These are phyloP conservation scores for Penicillium polonicum DNA, from an alignment of 2,329 filamentous ascomycete species.

Conservation along the genomic window DNA sequence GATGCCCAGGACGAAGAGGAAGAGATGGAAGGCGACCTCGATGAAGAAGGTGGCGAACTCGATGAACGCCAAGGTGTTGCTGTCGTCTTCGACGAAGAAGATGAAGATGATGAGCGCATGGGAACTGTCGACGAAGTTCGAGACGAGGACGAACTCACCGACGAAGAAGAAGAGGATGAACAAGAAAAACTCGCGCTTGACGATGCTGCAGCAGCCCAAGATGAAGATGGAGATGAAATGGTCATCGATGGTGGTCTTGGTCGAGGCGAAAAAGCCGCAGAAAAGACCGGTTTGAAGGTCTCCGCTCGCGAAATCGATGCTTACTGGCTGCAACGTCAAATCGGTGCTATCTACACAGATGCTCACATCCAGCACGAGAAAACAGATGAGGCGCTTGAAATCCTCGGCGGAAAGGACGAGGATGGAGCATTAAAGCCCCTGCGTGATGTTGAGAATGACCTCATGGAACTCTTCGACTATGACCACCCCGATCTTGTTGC, in stretches of 20 bases:
- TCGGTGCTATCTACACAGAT: conserved; percentile 83
- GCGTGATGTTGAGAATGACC: conserved; percentile 93
- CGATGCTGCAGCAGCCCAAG: conserved; percentile 41
- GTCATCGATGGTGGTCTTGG: conserved; percentile 69
- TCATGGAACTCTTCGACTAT: conserved; percentile 98
- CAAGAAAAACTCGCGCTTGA: conserved; percentile 58
- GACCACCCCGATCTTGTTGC: conserved; percentile 91
- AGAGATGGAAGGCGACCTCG: conserved; percentile 70
- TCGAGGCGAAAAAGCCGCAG: conserved; percentile 45
- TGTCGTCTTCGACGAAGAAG: conserved; percentile 92
- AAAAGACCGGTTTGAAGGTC: conserved; percentile 57
- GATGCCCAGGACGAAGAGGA: conserved; percentile 95
- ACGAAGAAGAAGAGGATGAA: conserved; percentile 70
- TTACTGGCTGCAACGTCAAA: conserved; percentile 93
- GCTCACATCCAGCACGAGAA: conserved; percentile 93
- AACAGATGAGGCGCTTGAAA: conserved; percentile 77
- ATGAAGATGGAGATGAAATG: conserved; percentile 66
- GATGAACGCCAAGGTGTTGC: conserved; percentile 96
- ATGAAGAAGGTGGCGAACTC: conserved; percentile 70
- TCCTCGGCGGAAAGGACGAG: conserved; percentile 70
- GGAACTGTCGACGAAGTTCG: conserved; percentile 80
- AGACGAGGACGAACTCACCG: conserved; percentile 68
- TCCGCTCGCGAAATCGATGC: conserved; percentile 90
- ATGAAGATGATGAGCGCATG: conserved; percentile 78
- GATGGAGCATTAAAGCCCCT: conserved; percentile 80